Evolutionary conservation across 2,329 filamentous ascomycete species (phyloP), one percentile per base, ranked within the genome.

Genomic region (Cordyceps cicadae): DNA sequence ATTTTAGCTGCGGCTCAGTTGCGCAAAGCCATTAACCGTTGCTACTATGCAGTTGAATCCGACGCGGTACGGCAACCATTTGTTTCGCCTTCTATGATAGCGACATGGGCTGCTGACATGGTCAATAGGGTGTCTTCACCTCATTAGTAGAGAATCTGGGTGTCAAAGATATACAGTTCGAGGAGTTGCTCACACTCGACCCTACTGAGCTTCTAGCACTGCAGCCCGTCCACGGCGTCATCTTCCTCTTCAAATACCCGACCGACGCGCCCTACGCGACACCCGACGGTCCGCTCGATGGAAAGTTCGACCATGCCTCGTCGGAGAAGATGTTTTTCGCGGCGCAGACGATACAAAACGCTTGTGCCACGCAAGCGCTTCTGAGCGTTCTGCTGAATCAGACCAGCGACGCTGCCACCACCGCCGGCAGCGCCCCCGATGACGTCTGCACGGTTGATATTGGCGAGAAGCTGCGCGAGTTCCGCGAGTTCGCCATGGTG

Each of bases 231-330:
- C 95, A 96, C 77, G 94, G 94, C 69, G 91, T 99, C 67, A 97
- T 99, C 70, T 99, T 99, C 76, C 90, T 99, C 73, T 99, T 99
- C 86, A 97, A 97, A 78, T 99, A 90, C 76, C 74, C 85, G 55
- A 92, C 86, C 63, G 86, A 89, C 71, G 83, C 75, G 63, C 83
- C 79, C 67, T 87, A 80, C 77, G 84, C 77, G 43, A 74, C 74
- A 63, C 76, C 81, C 48, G 80, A 84, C 61, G 82, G 82, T 50
- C 92, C 92, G 0, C 83, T 86, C 65, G 92, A 97, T 72, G 94
- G 94, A 63, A 80, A 77, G 39, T 96, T 90, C 74, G 92, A 97
- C 76, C 79, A 85, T 67, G 81, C 79, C 17, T 90, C 91, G 15
- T 79, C 88, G 19, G 86, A 91, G 64, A 81, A 83, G 63, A 81